Evolutionary conservation across 2,329 filamentous ascomycete species (phyloP).

Genomic region (Dactylellina cionopaga): DNA sequence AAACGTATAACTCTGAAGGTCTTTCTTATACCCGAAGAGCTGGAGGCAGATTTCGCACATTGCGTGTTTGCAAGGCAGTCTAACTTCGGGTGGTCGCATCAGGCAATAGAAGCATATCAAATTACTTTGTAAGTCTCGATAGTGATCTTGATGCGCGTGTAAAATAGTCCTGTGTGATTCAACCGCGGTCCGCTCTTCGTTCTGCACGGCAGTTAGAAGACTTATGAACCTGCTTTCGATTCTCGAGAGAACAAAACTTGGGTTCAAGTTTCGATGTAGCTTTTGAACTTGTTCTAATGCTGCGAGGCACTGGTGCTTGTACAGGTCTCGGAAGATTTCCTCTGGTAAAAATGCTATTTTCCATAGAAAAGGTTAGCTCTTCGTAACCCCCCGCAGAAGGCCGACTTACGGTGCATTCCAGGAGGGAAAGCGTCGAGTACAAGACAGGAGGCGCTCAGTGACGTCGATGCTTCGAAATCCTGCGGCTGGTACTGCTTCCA

Average conservation of each 20-base stretch:
- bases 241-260: neutral
- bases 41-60: constrained; percentile 10
- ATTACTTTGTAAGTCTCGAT: neutral
- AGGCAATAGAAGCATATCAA: neutral
- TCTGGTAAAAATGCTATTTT: neutral
- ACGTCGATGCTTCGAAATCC: neutral
- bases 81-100: neutral
- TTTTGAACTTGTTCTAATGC: constrained; percentile 3
- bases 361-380: neutral
- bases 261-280: neutral
- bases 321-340: neutral
- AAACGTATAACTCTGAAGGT: neutral
- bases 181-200: neutral
- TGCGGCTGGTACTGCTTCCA: neutral
- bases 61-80: neutral
- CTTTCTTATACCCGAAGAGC: neutral
- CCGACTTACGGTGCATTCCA: neutral
- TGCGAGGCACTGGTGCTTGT: neutral
- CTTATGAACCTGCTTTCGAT: neutral
- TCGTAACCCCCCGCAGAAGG: neutral
- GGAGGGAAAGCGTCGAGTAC: neutral
- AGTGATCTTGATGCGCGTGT: neutral
- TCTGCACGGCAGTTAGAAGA: no score
- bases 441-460: neutral
- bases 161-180: neutral